Percentiles rank a stretch among this genome's conserved stretches.
Evolutionary conservation across 495 filamentous ascomycete species (phyloP).

Genomic region (Bathelium albidoporum): DNA sequence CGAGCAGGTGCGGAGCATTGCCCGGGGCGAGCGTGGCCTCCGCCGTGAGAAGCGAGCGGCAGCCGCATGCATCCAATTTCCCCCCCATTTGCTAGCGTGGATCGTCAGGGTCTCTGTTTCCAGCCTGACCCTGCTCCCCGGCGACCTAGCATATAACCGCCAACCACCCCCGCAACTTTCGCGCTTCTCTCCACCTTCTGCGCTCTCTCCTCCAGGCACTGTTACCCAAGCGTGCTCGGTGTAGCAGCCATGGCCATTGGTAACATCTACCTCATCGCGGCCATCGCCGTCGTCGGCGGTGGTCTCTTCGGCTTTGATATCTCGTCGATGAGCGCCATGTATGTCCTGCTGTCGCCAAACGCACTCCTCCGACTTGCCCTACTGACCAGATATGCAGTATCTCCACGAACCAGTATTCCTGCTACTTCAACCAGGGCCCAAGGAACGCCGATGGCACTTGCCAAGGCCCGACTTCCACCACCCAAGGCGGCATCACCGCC

Average conservation of each 20-base stretch:
- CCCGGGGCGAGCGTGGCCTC: neutral
- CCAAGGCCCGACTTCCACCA: constrained; percentile 23
- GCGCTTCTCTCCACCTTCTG: neutral
- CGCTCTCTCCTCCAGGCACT: neutral
- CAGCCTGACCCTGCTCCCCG: constrained; percentile 1
- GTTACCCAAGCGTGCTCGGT: neutral
- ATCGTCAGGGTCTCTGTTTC: neutral
- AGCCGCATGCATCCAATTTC: constrained; percentile 2
- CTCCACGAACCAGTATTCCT: constrained; percentile 28
- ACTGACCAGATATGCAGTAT: constrained; percentile 21
- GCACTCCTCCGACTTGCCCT: neutral
- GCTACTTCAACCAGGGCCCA: constrained; percentile 31
- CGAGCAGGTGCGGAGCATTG: neutral
- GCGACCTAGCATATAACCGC: neutral
- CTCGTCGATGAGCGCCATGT: constrained; percentile 68
- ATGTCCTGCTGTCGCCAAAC: neutral
- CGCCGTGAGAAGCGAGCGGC: neutral
- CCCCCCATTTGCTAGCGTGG: neutral
- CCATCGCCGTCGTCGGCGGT: constrained; percentile 66
- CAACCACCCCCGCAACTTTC: neutral
- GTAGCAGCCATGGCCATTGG: constrained; percentile 30
- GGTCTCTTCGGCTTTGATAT: constrained; percentile 78
- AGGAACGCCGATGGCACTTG: constrained; percentile 15
- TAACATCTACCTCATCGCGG: constrained; percentile 65
- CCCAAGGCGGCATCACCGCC: constrained; percentile 35